Percentiles rank a stretch among this genome's conserved stretches.
phyloP scores from a whole-genome alignment of 208 protist genomes.

The Wallacemonas sp. region DNA sequence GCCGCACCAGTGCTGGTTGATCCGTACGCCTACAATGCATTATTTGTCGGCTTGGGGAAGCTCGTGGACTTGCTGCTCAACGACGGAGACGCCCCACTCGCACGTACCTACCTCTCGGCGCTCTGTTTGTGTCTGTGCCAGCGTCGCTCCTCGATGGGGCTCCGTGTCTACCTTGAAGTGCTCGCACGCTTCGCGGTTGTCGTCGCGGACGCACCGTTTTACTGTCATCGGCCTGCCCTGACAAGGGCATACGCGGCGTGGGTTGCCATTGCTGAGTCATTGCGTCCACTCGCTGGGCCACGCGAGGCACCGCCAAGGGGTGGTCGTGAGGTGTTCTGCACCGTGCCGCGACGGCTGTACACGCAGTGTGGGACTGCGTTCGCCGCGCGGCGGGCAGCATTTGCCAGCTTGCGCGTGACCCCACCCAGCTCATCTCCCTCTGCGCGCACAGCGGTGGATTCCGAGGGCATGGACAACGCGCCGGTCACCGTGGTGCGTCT shows the following conservation, averaged over 20 bases:
- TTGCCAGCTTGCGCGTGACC: too few relatives aligned
- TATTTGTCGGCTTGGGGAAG: slow-evolving; percentile 28
- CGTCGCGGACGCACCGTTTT: slow-evolving; percentile 1
- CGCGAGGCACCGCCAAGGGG: too few relatives aligned
- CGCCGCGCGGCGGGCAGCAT: neutral
- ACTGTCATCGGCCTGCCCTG: slow-evolving; percentile 3
- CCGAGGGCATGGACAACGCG: neutral
- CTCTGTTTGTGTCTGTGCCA: slow-evolving; percentile 36
- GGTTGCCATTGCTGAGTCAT: neutral
- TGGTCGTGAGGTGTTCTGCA: too few relatives aligned
- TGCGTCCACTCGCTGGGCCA: neutral
- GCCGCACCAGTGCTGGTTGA: slow-evolving; percentile 34
- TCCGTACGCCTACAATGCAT: slow-evolving; percentile 32
- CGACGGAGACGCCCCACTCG: slow-evolving; percentile 52
- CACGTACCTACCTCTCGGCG: slow-evolving; percentile 47
- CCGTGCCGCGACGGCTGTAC: neutral
- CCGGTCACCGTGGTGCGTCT: neutral
- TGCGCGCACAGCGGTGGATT: too few relatives aligned
- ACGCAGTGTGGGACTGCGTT: neutral
- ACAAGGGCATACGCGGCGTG: slow-evolving; percentile 7
- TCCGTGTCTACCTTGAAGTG: slow-evolving; percentile 30
- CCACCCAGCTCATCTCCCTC: too few relatives aligned
- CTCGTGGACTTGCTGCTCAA: slow-evolving; percentile 29
- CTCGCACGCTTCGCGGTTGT: slow-evolving; percentile 32
- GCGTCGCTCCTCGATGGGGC: slow-evolving; percentile 27